phyloP scores from a whole-genome alignment of 257 asterid species.

The Rehmannia glutinosa region DNA sequence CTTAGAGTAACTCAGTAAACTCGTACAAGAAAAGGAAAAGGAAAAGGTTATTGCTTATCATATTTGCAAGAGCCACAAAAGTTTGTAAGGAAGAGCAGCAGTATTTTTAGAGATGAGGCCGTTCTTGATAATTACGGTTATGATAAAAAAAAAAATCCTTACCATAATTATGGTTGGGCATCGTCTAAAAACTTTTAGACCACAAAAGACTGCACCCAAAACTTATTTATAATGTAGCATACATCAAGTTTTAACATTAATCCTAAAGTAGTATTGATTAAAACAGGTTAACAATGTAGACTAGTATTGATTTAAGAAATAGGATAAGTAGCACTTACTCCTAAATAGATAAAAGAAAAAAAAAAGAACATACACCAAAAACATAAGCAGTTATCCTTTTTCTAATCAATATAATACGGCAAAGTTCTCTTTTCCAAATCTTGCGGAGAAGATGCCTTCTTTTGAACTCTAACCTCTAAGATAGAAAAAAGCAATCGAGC shows the following conservation, averaged over 20 bases:
- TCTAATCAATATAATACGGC: no score
- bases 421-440: no score
- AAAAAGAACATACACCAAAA: no score
- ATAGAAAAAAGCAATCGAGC: no score
- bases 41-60: neutral
- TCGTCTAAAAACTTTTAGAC: neutral
- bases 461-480: no score
- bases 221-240: neutral
- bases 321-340: neutral
- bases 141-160: neutral
- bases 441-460: no score
- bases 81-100: neutral
- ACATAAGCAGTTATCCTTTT: no score
- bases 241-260: neutral
- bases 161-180: neutral
- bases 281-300: neutral
- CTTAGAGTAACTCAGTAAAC: slow-evolving; percentile 15
- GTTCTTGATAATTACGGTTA: neutral
- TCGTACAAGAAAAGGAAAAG: neutral
- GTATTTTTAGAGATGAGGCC: neutral
- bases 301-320: neutral
- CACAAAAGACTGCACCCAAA: neutral
- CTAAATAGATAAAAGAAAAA: neutral
- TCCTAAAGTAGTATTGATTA: neutral
- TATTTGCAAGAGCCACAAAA: neutral